Evolutionary conservation across 2,329 filamentous ascomycete genomes (phyloP), one percentile per base, ranked within the genome.

Genomic region (Fusarium torulosum): DNA sequence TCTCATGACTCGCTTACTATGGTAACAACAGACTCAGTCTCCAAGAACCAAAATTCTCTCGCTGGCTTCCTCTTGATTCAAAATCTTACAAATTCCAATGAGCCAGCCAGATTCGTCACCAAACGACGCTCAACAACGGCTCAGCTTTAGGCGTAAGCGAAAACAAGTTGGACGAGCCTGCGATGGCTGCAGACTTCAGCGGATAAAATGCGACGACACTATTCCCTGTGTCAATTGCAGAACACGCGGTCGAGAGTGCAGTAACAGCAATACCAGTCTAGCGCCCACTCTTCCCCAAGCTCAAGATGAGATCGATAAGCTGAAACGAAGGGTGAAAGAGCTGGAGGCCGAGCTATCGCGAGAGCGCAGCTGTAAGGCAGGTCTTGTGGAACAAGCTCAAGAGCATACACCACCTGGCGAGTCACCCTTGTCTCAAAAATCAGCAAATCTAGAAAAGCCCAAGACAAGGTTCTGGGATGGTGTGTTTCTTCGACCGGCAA

Each of bases 121-220:
- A 21, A 8, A 11, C 14, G 50, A 47, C 6, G 50, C 38, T 33
- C 43, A 56, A 7, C 45, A 49, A 21, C 38, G 45, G 7, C 47
- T 42, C 2, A 43, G 15, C 4, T 40, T 41, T 10, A 67, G 63
- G n/a, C 63, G 63, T 23, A 66, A 66, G n/a, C 57, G 63, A 2
- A 49, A 66, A 11, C 63, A 66, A 42, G 63, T 66, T 11, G 47
- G 63, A 14, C 54, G 63, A 63, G 63, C 63, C 4, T 66, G 63
- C 2, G 63, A 66, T 7, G 23, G 45, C 9, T 66, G 63, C 5
- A 41, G 63, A 23, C 42, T 66, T 2, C 57, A 66, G 1, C 51
- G 63, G 6, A 63, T 66, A 25, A 67, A 66, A 58, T 66, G 63
- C 7, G 63, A 66, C 8, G 59, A 58, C 6, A 53, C 21, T 19